phyloP scores from a whole-genome alignment of 768 basidiomycete species.

The Neoboletus subvelutipes region DNA sequence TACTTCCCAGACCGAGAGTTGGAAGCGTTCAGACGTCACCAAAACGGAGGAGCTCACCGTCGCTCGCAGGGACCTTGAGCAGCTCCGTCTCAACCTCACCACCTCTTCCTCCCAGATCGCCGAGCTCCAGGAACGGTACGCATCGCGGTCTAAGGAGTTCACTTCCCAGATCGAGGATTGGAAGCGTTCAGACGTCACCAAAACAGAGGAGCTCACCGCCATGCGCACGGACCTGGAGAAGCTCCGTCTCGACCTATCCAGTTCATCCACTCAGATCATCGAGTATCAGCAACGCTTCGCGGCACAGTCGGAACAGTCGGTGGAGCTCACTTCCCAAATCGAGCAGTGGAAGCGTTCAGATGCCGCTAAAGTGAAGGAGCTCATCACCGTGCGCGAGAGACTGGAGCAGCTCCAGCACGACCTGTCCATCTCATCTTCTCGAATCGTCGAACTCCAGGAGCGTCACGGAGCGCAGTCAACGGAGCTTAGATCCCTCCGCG shows the following conservation, averaged over 20 bases:
- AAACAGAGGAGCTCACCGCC: not conserved
- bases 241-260: not conserved
- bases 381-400: not conserved
- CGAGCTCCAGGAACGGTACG: not conserved
- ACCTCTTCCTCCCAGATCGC: not conserved
- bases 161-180: not conserved
- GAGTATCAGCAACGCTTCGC: not conserved
- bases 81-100: not conserved
- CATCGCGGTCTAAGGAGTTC: not conserved
- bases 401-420: not conserved
- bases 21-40: not conserved
- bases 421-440: not conserved
- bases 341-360: not conserved
- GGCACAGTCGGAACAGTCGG: not conserved
- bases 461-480: not conserved
- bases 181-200: not conserved
- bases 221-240: constrained; percentile 1
- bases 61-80: not conserved
- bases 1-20: not conserved
- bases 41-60: not conserved
- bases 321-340: not conserved
- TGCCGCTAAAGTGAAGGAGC: not conserved
- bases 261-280: not conserved
- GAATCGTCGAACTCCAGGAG: not conserved
- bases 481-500: not conserved